Conservation (phyloP, 1,139 yeast genomes). For the Protomyces gravidus region DNA sequence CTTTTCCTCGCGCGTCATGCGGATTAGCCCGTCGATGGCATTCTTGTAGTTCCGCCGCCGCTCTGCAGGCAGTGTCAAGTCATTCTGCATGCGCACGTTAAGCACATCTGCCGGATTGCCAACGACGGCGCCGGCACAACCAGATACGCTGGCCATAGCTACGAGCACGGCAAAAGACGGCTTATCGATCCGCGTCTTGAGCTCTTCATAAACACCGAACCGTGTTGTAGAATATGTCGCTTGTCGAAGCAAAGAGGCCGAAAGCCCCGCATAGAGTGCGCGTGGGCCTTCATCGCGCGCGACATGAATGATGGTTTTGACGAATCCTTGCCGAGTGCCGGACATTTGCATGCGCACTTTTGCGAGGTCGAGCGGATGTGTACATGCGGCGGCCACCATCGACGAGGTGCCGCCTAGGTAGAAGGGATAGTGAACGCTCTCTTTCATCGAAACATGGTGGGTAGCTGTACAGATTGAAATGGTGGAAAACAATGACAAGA, state of each 20-base stretch:
- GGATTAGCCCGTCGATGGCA: constrained; percentile 68
- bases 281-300: constrained; percentile 56
- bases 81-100: constrained; percentile 86
- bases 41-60: constrained; percentile 71
- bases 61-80: constrained; percentile 60
- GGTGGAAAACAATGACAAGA: not conserved
- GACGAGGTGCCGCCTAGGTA: constrained; percentile 38
- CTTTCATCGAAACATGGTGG: not conserved
- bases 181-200: constrained; percentile 49
- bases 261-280: constrained; percentile 71
- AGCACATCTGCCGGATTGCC: constrained; percentile 89
- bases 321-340: constrained; percentile 42
- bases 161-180: constrained; percentile 52
- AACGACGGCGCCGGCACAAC: constrained; percentile 75
- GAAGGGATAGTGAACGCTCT: not conserved
- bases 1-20: constrained; percentile 62
- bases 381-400: constrained; percentile 43
- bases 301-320: constrained; percentile 58
- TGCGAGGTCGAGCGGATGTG: constrained; percentile 77
- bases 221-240: constrained; percentile 84
- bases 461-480: not conserved
- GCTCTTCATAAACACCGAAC: constrained; percentile 74
- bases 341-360: constrained; percentile 77
- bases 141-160: constrained; percentile 78
- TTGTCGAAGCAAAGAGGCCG: constrained; percentile 77